Evolutionary conservation across 768 basidiomycete genomes (phyloP).

Genomic region (Mycena vitilis): DNA sequence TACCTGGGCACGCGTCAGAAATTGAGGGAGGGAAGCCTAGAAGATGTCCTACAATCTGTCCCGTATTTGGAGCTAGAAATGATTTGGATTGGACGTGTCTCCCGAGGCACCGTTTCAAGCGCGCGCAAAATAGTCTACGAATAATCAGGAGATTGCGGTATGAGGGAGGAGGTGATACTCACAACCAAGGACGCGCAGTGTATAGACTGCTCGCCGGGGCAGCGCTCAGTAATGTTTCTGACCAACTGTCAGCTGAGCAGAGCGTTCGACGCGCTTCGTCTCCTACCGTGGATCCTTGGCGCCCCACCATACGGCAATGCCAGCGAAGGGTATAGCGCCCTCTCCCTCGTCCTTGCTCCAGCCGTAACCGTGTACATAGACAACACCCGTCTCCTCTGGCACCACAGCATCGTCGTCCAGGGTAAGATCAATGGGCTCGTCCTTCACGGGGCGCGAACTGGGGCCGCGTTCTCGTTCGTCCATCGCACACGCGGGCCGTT

Average conservation of each 20-base stretch:
- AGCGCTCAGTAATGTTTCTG: constrained; percentile 16
- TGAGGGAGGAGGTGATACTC: not conserved
- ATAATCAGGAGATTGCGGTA: too few relatives aligned
- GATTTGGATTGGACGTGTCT: too few relatives aligned
- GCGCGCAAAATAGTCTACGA: too few relatives aligned
- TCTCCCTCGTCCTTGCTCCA: constrained; percentile 16
- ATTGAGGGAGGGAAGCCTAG: too few relatives aligned
- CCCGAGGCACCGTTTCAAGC: too few relatives aligned
- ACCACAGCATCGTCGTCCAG: constrained; percentile 1
- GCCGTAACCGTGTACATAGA: constrained; percentile 15
- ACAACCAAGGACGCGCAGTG: constrained; percentile 2
- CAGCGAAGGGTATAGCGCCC: not conserved
- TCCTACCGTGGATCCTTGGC: not conserved
- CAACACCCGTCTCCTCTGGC: constrained; percentile 8
- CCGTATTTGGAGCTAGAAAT: too few relatives aligned
- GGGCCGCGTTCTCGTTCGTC: not conserved
- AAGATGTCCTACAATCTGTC: too few relatives aligned
- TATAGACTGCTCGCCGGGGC: constrained; percentile 11
- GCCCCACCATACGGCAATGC: constrained; percentile 13
- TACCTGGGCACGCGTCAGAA: not conserved
- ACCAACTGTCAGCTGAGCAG: not conserved
- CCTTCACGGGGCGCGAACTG: constrained; percentile 2
- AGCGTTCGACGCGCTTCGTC: not conserved
- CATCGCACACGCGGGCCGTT: constrained; percentile 1
- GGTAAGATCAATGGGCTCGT: constrained; percentile 14